These are phyloP conservation scores for Dionaea muscipula DNA, from an alignment of 179 eudicot species.

Conservation along the genomic window DNA sequence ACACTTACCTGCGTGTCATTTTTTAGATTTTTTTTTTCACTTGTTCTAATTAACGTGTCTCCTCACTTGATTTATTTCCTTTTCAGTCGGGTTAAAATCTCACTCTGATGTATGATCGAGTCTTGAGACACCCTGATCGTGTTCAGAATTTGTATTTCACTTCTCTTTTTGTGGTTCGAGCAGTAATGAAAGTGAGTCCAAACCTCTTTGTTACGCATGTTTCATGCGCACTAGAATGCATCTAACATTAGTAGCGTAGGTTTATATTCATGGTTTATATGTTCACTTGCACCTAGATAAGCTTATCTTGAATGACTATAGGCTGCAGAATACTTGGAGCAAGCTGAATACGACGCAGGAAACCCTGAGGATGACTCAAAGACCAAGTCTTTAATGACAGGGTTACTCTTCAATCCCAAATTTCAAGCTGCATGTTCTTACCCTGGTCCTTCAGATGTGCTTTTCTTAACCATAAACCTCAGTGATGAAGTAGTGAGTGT, in stretches of 20 bases:
- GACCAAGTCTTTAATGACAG: conserved; percentile 39
- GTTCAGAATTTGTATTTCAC: conserved; percentile 68
- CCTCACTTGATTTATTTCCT: not conserved
- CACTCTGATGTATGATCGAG: conserved; percentile 41
- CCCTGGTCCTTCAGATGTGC: conserved; percentile 64
- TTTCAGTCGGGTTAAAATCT: conserved; percentile 63
- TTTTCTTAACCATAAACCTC: too few relatives aligned
- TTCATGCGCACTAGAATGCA: not conserved
- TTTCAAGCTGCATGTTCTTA: conserved; percentile 55
- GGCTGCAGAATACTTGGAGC: conserved; percentile 64
- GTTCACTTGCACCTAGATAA: not conserved
- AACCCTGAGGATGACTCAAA: conserved; percentile 49
- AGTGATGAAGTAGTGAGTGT: too few relatives aligned
- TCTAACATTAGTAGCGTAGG: not conserved
- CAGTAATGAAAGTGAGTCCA: conserved; percentile 47
- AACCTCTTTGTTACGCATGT: not conserved
- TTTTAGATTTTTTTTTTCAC: not conserved
- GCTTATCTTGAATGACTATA: conserved; percentile 3
- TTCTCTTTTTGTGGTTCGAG: conserved; percentile 59
- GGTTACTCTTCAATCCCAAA: conserved; percentile 43
- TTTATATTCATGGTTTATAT: not conserved
- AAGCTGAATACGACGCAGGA: conserved; percentile 66
- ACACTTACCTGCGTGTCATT: not conserved
- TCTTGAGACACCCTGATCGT: conserved; percentile 40
- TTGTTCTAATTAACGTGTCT: not conserved